These are phyloP conservation scores for Umbelopsis sp. DNA, from an alignment of 371 early-diverging fungal genomes.

Conservation along the genomic window DNA sequence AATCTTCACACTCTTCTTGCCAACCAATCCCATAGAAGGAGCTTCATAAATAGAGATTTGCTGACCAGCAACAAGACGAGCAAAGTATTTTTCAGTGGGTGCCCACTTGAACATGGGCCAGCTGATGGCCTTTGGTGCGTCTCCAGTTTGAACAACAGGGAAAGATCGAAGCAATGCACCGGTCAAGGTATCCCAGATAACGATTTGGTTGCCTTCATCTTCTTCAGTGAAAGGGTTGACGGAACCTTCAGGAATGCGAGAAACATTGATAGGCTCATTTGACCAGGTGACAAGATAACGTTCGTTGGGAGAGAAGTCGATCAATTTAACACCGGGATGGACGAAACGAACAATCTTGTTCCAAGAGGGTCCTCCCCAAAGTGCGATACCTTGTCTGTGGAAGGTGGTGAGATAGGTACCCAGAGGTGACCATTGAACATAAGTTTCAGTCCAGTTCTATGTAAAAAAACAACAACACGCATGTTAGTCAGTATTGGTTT, in stretches of 20 bases:
- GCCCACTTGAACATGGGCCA: slow-evolving; percentile 99
- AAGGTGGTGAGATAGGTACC: slow-evolving; percentile 94
- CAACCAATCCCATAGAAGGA: slow-evolving; percentile 90
- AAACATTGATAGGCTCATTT: slow-evolving; percentile 78
- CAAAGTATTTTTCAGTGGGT: slow-evolving; percentile 91
- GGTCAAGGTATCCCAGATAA: slow-evolving; percentile 91
- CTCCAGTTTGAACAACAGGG: slow-evolving; percentile 56
- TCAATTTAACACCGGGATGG: slow-evolving; percentile 89
- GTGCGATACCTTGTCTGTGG: slow-evolving; percentile 92
- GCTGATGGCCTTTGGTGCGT: slow-evolving; percentile 66
- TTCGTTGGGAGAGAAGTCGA: slow-evolving; percentile 95
- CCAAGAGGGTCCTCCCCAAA: slow-evolving; percentile 97
- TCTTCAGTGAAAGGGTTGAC: slow-evolving; percentile 74
- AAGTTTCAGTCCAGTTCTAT: slow-evolving; percentile 93
- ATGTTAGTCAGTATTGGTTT: too few species aligned
- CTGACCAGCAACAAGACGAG: slow-evolving; percentile 81
- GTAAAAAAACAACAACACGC: not conserved
- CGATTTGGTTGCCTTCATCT: slow-evolving; percentile 78
- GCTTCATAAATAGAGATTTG: slow-evolving; percentile 90
- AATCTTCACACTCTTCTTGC: slow-evolving; percentile 92
- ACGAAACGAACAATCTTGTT: slow-evolving; percentile 88
- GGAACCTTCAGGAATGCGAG: slow-evolving; percentile 52
- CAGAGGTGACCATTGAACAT: slow-evolving; percentile 93
- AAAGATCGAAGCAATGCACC: slow-evolving; percentile 90
- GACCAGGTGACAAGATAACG: slow-evolving; percentile 92